These are phyloP conservation scores for Periconia digitata DNA, from an alignment of 2,329 filamentous ascomycete genomes.

Conservation along the genomic window DNA sequence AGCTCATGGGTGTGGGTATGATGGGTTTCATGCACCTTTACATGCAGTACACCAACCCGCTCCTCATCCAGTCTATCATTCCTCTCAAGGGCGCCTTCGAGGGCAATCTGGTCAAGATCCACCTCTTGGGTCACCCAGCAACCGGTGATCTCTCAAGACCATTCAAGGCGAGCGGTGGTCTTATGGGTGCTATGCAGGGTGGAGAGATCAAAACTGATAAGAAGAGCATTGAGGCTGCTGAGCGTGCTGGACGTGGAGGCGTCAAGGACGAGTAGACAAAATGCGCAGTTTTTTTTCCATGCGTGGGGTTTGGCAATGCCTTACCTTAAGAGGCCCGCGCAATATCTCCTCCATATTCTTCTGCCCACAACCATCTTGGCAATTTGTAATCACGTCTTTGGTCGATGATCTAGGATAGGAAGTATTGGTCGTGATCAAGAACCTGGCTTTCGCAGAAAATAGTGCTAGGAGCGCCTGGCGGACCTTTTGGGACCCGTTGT, in stretches of 20 bases:
- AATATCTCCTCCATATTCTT: too few relatives aligned
- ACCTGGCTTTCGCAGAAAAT: too few relatives aligned
- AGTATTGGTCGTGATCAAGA: too few relatives aligned
- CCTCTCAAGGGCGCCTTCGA: conserved; percentile 95
- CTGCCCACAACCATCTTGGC: too few relatives aligned
- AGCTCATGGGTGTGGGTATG: conserved; percentile 96
- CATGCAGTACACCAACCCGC: conserved; percentile 99
- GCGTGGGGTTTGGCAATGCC: too few relatives aligned
- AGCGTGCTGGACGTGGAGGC: conserved; percentile 53
- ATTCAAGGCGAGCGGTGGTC: conserved; percentile 82
- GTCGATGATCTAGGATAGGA: too few relatives aligned
- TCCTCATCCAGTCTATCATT: conserved; percentile 98
- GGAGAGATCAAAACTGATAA: conserved; percentile 80
- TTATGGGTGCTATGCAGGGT: conserved; percentile 78
- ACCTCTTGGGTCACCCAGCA: conserved; percentile 84
- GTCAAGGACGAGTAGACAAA: conserved; percentile 57
- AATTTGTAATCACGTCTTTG: too few relatives aligned
- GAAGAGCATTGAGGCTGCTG: conserved; percentile 58
- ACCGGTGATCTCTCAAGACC: conserved; percentile 90
- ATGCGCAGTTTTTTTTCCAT: too few relatives aligned
- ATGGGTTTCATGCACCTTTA: conserved; percentile 99
- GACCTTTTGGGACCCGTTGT: too few relatives aligned
- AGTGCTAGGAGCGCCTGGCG: too few relatives aligned
- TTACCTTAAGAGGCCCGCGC: too few relatives aligned
- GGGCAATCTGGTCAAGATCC: conserved; percentile 94